These are phyloP conservation scores for Dioscorea dumetorum DNA, from an alignment of 106 monocot genomes.

Conservation along the genomic window DNA sequence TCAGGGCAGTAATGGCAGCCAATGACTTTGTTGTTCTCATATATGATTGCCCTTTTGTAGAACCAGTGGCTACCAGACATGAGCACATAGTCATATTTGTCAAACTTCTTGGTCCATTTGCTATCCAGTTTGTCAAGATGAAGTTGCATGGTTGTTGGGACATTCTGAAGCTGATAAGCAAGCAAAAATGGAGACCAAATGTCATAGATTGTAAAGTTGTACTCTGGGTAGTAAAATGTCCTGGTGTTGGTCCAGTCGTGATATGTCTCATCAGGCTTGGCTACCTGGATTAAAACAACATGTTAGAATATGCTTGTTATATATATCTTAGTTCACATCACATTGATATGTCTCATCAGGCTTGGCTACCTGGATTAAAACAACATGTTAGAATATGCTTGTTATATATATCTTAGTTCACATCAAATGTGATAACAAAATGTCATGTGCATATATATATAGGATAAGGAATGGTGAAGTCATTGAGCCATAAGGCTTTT, in stretches of 20 bases:
- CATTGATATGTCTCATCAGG: constrained; percentile 26
- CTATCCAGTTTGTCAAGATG: constrained; percentile 34
- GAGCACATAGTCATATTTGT: constrained; percentile 36
- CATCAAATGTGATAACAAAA: too few relatives aligned
- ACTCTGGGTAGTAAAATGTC: constrained; percentile 29
- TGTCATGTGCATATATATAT: too few relatives aligned
- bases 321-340: too few relatives aligned
- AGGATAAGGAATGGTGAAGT: too few relatives aligned
- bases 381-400: neutral
- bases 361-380: constrained; percentile 29
- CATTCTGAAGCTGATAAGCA: constrained; percentile 7
- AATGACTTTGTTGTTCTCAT: constrained; percentile 25
- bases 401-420: too few relatives aligned
- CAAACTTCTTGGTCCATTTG: constrained; percentile 25
- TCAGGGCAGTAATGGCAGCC: constrained; percentile 43
- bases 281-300: constrained; percentile 20
- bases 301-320: neutral
- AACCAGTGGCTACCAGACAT: constrained; percentile 46
- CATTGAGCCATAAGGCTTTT: too few relatives aligned
- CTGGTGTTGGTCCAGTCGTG: constrained; percentile 25
- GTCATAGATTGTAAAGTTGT: constrained; percentile 42
- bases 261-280: constrained; percentile 27
- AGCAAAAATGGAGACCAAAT: constrained; percentile 56
- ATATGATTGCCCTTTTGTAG: constrained; percentile 18
- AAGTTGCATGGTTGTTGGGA: constrained; percentile 5